Evolutionary conservation across 805 yeast species (phyloP).

Genomic region (Yueomyces sinensis): DNA sequence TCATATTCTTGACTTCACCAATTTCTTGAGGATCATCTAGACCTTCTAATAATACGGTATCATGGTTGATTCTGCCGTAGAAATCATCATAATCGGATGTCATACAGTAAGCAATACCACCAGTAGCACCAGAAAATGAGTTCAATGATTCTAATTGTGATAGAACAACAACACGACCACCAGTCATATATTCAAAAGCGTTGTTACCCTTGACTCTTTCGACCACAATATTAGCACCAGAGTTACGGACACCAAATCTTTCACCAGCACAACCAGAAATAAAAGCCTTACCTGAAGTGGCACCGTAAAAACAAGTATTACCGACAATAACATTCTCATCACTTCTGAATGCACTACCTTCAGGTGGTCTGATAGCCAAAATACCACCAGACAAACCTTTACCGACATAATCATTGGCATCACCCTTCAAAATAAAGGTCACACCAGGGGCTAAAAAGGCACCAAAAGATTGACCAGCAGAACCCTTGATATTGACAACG

Average conservation of each 20-base stretch:
- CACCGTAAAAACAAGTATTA: slow-evolving; percentile 96
- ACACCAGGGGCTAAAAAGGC: slow-evolving; percentile 95
- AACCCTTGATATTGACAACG: slow-evolving; percentile 81
- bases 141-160: slow-evolving; percentile 89
- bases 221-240: slow-evolving; percentile 94
- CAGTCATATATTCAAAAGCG: slow-evolving; percentile 99
- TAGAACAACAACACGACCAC: slow-evolving; percentile 91
- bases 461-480: slow-evolving; percentile 98
- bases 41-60: slow-evolving; percentile 66
- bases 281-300: slow-evolving; percentile 88
- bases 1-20: slow-evolving; percentile 83
- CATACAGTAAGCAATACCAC: slow-evolving; percentile 95
- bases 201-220: slow-evolving; percentile 94
- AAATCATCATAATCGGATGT: slow-evolving; percentile 87
- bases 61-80: slow-evolving; percentile 60
- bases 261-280: slow-evolving; percentile 97
- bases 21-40: slow-evolving; percentile 82
- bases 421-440: slow-evolving; percentile 92
- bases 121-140: slow-evolving; percentile 90
- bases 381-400: slow-evolving; percentile 96
- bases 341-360: slow-evolving; percentile 70
- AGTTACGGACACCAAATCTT: slow-evolving; percentile 95
- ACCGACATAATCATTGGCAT: slow-evolving; percentile 95
- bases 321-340: slow-evolving; percentile 95
- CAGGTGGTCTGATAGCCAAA: slow-evolving; percentile 83